These are phyloP conservation scores for Penicillium hordei DNA, from an alignment of 2,329 filamentous ascomycete genomes.

Conservation along the genomic window DNA sequence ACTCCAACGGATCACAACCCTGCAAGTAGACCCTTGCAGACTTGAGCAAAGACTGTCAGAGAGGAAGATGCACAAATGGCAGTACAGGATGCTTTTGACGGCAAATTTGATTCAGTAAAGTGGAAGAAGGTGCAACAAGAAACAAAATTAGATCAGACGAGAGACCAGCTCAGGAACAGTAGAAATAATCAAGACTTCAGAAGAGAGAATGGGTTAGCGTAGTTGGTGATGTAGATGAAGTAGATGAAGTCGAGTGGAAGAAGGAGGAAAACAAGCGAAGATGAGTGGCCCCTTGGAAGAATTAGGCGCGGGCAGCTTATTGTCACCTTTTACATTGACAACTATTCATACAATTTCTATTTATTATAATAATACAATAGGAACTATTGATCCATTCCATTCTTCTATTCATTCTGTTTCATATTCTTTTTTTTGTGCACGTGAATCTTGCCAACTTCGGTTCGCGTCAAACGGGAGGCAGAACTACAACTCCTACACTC, in stretches of 20 bases:
- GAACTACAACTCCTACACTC: not conserved
- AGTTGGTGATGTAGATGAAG: not conserved
- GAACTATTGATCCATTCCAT: not conserved
- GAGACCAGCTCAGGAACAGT: not conserved
- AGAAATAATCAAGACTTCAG: not conserved
- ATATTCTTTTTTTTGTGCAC: not conserved
- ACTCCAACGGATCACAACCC: not conserved
- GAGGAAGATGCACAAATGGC: not conserved
- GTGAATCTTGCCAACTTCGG: not conserved
- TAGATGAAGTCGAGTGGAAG: conserved; percentile 1
- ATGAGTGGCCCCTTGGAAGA: conserved; percentile 17
- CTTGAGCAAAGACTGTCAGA: not conserved
- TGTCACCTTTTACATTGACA: conserved; percentile 1
- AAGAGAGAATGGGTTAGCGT: not conserved
- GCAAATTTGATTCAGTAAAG: not conserved
- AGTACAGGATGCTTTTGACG: conserved; percentile 1
- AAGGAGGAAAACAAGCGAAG: conserved; percentile 11
- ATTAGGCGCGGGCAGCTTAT: conserved; percentile 14
- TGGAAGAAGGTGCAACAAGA: not conserved
- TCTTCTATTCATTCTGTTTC: not conserved
- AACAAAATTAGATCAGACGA: not conserved
- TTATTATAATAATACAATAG: not conserved
- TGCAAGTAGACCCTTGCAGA: not conserved
- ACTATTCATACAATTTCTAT: not conserved
- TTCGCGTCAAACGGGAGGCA: conserved; percentile 1